Conservation (phyloP, 192 early-diverging fungal species). For the Backusella morwellensis region DNA sequence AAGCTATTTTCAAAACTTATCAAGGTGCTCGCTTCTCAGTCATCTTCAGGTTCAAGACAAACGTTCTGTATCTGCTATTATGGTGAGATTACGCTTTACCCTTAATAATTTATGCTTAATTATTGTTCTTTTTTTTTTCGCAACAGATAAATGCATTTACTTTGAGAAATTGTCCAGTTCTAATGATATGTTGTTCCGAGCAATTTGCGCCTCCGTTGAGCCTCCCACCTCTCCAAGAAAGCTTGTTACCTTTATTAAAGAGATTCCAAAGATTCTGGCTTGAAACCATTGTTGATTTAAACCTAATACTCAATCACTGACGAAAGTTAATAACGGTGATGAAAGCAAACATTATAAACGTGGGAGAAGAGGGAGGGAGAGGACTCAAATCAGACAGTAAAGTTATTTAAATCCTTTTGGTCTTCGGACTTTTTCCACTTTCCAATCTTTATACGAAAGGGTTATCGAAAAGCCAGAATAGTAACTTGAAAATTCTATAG, state of each 20-base stretch:
- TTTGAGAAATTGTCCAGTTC: background rate
- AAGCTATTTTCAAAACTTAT: conserved; percentile 1
- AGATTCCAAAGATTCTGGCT: conserved; percentile 6
- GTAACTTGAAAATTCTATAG: too few species aligned
- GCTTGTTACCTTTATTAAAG: background rate
- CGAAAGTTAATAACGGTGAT: conserved; percentile 8
- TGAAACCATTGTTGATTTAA: conserved; percentile 14
- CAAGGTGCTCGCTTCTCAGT: background rate
- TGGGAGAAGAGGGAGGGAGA: background rate
- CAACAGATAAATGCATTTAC: background rate
- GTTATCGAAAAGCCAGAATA: too few species aligned
- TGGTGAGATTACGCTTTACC: background rate
- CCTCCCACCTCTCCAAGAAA: conserved; percentile 1
- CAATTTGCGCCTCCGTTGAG: background rate
- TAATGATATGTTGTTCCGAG: background rate
- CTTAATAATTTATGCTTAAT: background rate
- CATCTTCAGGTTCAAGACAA: background rate
- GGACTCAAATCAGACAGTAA: conserved; percentile 5
- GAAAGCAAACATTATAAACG: background rate
- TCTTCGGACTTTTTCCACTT: background rate
- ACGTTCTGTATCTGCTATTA: background rate
- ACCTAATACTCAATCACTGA: conserved; percentile 1
- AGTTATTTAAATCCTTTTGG: conserved; percentile 6
- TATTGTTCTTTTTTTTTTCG: background rate
- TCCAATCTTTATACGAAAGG: background rate